Evolutionary conservation across 169 alveolate genomes (phyloP).

Genomic region (Plasmodium gaboni): DNA sequence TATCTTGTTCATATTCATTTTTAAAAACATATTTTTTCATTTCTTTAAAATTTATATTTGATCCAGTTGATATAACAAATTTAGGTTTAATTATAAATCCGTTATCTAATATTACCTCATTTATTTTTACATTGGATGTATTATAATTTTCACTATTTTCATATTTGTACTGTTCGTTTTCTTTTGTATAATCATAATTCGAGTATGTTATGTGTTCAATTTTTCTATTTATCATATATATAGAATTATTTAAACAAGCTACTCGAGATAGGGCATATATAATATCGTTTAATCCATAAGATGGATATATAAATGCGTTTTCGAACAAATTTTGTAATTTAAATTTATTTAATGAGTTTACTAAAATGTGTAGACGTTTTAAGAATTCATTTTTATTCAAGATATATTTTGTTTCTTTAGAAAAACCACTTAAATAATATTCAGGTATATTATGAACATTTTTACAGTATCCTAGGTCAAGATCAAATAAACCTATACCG

Average conservation of each 20-base stretch:
- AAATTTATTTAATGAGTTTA: constrained; percentile 62
- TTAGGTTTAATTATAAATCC: constrained; percentile 39
- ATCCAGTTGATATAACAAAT: constrained; percentile 67
- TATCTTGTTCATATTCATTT: not conserved
- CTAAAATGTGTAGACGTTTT: constrained; percentile 48
- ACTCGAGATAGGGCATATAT: constrained; percentile 57
- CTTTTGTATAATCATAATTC: not conserved
- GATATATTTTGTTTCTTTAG: constrained; percentile 33
- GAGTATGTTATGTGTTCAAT: constrained; percentile 23
- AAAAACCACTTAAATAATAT: constrained; percentile 56
- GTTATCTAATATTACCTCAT: constrained; percentile 35
- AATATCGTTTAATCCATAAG: constrained; percentile 65
- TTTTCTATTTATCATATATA: constrained; percentile 69
- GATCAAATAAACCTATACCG: constrained; percentile 65
- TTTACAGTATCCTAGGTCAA: constrained; percentile 28
- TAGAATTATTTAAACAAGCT: constrained; percentile 48
- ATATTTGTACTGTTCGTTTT: not conserved
- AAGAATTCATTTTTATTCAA: constrained; percentile 43
- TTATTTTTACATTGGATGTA: constrained; percentile 2
- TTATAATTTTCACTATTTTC: constrained; percentile 1
- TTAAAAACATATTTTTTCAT: constrained; percentile 44
- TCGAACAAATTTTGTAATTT: constrained; percentile 42
- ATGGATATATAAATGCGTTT: constrained; percentile 61
- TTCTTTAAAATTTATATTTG: constrained; percentile 44
- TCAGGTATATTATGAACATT: constrained; percentile 16